phyloP scores from a whole-genome alignment of 148 eudicot species.

The Fallopia convolvulus region DNA sequence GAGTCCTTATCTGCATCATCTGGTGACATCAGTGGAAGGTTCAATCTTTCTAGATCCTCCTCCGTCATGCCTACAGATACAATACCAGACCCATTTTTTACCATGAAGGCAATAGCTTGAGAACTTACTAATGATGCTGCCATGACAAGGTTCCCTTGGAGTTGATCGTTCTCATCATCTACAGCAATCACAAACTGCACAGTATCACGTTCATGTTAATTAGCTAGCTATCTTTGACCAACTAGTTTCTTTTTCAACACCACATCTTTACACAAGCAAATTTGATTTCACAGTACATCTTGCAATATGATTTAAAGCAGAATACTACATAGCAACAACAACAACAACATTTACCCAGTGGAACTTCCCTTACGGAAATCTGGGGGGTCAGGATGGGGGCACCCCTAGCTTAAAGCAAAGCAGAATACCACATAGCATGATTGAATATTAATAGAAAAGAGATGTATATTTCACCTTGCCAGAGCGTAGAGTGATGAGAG shows the following conservation, averaged over 20 bases:
- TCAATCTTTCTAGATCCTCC: constrained; percentile 68
- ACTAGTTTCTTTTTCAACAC: not conserved
- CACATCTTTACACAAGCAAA: too few species aligned
- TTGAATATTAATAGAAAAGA: not conserved
- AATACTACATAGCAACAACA: not conserved
- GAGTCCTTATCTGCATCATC: constrained; percentile 50
- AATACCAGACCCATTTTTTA: constrained; percentile 84
- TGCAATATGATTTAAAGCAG: not conserved
- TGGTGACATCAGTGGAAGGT: constrained; percentile 79
- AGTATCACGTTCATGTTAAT: constrained; percentile 1
- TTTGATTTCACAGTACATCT: not conserved
- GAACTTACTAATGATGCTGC: constrained; percentile 55
- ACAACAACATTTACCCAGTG: too few species aligned
- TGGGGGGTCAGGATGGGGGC: too few species aligned
- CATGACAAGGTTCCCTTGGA: constrained; percentile 83
- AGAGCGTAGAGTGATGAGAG: constrained; percentile 45
- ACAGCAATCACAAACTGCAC: constrained; percentile 85
- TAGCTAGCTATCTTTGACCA: not conserved
- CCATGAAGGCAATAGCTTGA: constrained; percentile 54
- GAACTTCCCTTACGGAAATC: too few species aligned
- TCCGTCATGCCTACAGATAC: constrained; percentile 82
- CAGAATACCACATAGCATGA: not conserved
- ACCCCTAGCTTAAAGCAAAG: too few species aligned
- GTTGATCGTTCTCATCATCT: constrained; percentile 66
- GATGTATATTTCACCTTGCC: constrained; percentile 46